Evolutionary conservation across 2,329 filamentous ascomycete genomes (phyloP), one percentile per base, ranked within the genome.

Genomic region (Bipolaris zeicola): DNA sequence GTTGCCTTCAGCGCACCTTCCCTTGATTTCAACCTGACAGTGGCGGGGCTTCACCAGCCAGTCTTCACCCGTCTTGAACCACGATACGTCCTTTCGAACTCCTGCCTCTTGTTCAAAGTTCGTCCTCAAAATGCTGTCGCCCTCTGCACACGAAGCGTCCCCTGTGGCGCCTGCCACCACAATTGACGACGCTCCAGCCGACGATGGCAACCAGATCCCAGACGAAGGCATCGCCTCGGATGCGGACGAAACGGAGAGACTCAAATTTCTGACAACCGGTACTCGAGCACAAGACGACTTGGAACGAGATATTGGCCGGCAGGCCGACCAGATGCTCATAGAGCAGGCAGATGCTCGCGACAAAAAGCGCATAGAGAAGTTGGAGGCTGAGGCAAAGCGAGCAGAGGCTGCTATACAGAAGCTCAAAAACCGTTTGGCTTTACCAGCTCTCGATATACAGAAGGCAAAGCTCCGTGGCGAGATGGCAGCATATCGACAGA

Each of bases 271-370:
- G 39, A 74, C 73, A n/a, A 74, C 70, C 14, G 71, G 73, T 20
- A 66, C 73, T n/a, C 87, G 91, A 55, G 87, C 96, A 68, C 94
- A 98, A 74, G 89, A 93, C 78, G 93, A 97, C 57, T 79, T 98
- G 18, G 94, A 97, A 76, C 85, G 92, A 60, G 92, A 96, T 69
- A 96, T 98, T 61, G 83, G 85, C 26, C 81, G 82, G 42, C 84
- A 88, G 78, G 86, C 86, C 36, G 85, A 87, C 67, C 80, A 82
- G 63, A 69, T 87, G 44, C 79, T 89, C 43, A 79, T 78, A 6
- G 83, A 87, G 66, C 85, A 88, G 72, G 86, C 85, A 2, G 83
- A 88, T 66, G 84, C 87, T 69, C 81, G 86, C 18, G 86, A 89
- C 65, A 81, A 82, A 59, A 87, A 85, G 70, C 81, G 86, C 51